Percentiles rank a stretch among this genome's conserved stretches.
Evolutionary conservation across 2,329 filamentous ascomycete genomes (phyloP).

Genomic region (Penicillium hesseltinei): DNA sequence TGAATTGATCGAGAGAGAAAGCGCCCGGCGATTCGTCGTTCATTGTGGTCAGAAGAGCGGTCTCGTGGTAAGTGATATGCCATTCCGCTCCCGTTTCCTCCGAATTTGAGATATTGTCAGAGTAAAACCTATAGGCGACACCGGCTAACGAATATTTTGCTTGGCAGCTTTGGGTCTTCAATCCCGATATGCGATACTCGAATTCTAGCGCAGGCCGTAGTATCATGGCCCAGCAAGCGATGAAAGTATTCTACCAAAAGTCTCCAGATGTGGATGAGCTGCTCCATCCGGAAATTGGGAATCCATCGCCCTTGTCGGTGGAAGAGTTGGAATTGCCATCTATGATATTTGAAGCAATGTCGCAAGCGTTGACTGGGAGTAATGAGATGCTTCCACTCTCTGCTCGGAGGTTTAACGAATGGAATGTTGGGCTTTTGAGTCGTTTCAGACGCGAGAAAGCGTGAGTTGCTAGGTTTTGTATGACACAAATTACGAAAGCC

Average conservation of each 20-base stretch:
- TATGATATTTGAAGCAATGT: slow-evolving; percentile 40
- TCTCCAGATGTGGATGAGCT: slow-evolving; percentile 33
- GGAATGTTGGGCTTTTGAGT: slow-evolving; percentile 54
- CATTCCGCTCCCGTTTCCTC: not conserved
- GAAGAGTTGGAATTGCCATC: slow-evolving; percentile 50
- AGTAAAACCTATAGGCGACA: not conserved
- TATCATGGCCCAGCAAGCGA: slow-evolving; percentile 47
- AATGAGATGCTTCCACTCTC: slow-evolving; percentile 48
- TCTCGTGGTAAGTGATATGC: slow-evolving; percentile 35
- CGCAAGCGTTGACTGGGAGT: slow-evolving; percentile 38
- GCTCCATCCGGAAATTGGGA: slow-evolving; percentile 38
- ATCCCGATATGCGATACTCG: slow-evolving; percentile 58
- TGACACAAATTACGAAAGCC: not conserved
- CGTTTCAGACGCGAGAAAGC: slow-evolving; percentile 37
- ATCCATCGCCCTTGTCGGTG: slow-evolving; percentile 43
- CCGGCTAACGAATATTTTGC: not conserved
- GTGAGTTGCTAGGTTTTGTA: not conserved
- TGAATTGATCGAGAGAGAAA: slow-evolving; percentile 55
- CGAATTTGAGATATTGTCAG: not conserved
- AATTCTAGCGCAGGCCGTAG: slow-evolving; percentile 38
- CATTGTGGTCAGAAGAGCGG: slow-evolving; percentile 37
- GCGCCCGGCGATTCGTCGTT: slow-evolving; percentile 56
- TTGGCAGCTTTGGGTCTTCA: slow-evolving; percentile 59
- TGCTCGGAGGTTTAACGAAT: slow-evolving; percentile 54
- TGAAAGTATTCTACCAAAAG: slow-evolving; percentile 57